Percentiles rank a stretch among this genome's conserved stretches.
These are phyloP conservation scores for Leptographium galeiforme DNA, from an alignment of 2,329 filamentous ascomycete species.

Conservation along the genomic window DNA sequence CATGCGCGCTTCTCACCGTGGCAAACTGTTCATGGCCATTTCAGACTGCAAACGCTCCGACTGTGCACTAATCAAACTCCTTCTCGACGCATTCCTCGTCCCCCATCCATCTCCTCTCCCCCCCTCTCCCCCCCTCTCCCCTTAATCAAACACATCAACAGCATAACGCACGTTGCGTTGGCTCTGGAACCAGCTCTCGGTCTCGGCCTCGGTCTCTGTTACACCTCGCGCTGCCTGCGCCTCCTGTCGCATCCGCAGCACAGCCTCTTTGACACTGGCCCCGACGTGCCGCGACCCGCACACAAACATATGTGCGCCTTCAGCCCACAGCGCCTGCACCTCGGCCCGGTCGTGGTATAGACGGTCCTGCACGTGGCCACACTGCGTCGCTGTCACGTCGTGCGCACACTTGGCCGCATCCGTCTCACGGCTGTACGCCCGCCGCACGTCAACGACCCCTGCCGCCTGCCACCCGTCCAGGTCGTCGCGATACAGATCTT, in stretches of 20 bases:
- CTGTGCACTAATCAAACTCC: not conserved
- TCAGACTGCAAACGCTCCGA: too few species aligned
- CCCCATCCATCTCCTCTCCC: too few species aligned
- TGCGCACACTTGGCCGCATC: not conserved
- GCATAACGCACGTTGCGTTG: constrained; percentile 42
- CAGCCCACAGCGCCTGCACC: constrained; percentile 20
- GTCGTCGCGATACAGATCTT: constrained; percentile 47
- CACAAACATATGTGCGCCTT: constrained; percentile 40
- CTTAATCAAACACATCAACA: constrained; percentile 46
- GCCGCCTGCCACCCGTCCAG: constrained; percentile 43
- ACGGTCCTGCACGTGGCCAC: constrained; percentile 31
- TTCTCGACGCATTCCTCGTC: not conserved
- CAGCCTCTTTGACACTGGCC: constrained; percentile 23
- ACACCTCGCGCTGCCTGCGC: constrained; percentile 16
- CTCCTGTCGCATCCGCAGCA: constrained; percentile 22
- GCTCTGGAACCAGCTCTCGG: constrained; percentile 33
- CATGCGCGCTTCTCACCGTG: not conserved
- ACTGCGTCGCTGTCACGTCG: constrained; percentile 27
- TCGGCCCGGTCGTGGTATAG: constrained; percentile 27
- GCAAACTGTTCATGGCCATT: not conserved
- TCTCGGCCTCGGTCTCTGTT: constrained; percentile 22
- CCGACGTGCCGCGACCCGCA: constrained; percentile 40
- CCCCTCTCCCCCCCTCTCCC: too few species aligned
- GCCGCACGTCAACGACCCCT: constrained; percentile 47
- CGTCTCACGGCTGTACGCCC: constrained; percentile 40